Percentiles rank a stretch among this genome's conserved stretches.
Conservation (phyloP, 2,329 filamentous ascomycete genomes). For the Dothideomycetes sp. region DNA sequence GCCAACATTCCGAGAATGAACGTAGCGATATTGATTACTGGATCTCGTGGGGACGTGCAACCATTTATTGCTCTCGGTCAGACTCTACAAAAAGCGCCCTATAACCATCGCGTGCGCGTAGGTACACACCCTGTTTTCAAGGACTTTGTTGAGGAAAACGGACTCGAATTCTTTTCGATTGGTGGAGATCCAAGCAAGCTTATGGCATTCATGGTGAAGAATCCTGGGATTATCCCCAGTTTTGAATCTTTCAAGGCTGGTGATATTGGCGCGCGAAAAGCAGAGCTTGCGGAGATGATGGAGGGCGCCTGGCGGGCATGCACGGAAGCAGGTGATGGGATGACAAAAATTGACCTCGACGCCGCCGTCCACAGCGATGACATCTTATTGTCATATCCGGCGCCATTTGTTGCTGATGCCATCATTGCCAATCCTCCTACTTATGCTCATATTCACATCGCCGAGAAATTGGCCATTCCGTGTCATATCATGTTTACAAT, state of each 20-base stretch:
- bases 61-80: constrained; percentile 40
- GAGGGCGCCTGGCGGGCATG: constrained; percentile 80
- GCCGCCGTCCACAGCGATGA: constrained; percentile 18
- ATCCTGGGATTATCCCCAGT: constrained; percentile 75
- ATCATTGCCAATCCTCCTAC: constrained; percentile 72
- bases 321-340: constrained; percentile 64
- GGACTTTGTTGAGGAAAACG: constrained; percentile 37
- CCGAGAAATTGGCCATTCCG: constrained; percentile 64
- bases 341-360: constrained; percentile 25
- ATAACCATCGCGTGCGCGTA: constrained; percentile 35
- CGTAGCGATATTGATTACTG: constrained; percentile 38
- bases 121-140: constrained; percentile 39
- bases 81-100: constrained; percentile 34
- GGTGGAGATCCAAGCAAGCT: constrained; percentile 38
- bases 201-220: constrained; percentile 80
- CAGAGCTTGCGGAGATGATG: constrained; percentile 69
- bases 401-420: constrained; percentile 70
- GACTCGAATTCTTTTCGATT: constrained; percentile 41
- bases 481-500: constrained; percentile 90
- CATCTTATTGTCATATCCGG: constrained; percentile 31
- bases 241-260: constrained; percentile 66
- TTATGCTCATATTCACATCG: constrained; percentile 65
- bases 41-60: constrained; percentile 39
- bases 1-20: constrained; percentile 30
- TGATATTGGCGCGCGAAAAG: constrained; percentile 63